Evolutionary conservation across 164 flowering plant species (phyloP).

Genomic region (Vitis riparia): DNA sequence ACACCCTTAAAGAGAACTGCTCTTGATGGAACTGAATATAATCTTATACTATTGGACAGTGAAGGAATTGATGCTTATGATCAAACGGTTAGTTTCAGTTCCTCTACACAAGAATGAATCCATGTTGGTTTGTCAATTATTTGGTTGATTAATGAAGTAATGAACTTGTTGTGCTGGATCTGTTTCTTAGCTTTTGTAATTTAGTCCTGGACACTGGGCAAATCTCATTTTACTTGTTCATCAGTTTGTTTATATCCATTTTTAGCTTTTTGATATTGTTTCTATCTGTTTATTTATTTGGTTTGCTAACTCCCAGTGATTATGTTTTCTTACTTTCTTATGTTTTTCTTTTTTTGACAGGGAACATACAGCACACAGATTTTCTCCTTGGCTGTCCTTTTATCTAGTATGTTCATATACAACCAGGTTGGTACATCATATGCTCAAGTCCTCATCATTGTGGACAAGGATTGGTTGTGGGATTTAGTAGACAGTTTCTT

Average conservation of each 20-base stretch:
- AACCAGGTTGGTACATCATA: slow-evolving; percentile 68
- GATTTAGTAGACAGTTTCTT: not conserved
- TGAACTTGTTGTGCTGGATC: not conserved
- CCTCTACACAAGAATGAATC: not conserved
- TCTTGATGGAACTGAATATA: slow-evolving; percentile 96
- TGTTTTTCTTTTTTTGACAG: slow-evolving; percentile 35
- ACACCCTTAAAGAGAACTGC: slow-evolving; percentile 88
- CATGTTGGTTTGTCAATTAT: not conserved
- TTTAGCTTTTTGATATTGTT: not conserved
- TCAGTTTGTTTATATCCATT: not conserved
- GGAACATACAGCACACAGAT: slow-evolving; percentile 99
- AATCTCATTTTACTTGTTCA: not conserved
- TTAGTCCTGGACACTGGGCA: no score
- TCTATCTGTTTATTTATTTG: not conserved
- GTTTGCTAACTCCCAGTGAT: not conserved
- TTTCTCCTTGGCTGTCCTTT: slow-evolving; percentile 89
- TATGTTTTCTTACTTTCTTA: slow-evolving; percentile 1
- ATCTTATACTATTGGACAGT: slow-evolving; percentile 84
- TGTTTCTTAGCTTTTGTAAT: no score
- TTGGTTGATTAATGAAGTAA: slow-evolving; percentile 3
- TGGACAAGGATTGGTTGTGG: not conserved
- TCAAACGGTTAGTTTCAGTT: slow-evolving; percentile 72
- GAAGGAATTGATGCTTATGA: slow-evolving; percentile 99
- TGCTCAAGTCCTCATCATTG: not conserved
- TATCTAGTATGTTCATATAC: slow-evolving; percentile 98